phyloP scores from a whole-genome alignment of 140 eudicot genomes.

The Ambrosia hybrid region DNA sequence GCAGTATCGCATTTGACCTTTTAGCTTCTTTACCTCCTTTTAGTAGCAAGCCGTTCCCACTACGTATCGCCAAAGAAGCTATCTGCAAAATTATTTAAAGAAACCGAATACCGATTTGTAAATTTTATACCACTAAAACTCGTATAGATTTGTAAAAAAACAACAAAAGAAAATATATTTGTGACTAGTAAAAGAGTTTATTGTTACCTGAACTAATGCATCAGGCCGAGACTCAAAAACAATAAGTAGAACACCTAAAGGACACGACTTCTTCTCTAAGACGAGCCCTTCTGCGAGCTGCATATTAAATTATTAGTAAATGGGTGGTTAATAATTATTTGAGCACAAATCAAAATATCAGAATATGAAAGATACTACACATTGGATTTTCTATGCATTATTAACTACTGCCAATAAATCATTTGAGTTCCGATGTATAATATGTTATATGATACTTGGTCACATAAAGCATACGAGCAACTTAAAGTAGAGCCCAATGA shows the following conservation, averaged over 20 bases:
- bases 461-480: not conserved
- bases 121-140: not conserved
- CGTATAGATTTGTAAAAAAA: not conserved
- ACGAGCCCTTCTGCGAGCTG: slow-evolving; percentile 87
- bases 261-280: slow-evolving; percentile 77
- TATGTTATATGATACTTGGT: not conserved
- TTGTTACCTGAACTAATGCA: slow-evolving; percentile 84
- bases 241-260: slow-evolving; percentile 85
- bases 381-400: not conserved
- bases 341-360: too few relatives aligned
- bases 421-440: too few relatives aligned
- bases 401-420: not conserved
- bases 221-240: slow-evolving; percentile 97
- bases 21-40: slow-evolving; percentile 97
- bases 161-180: not conserved
- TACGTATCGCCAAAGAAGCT: slow-evolving; percentile 88
- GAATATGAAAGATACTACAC: too few relatives aligned
- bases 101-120: slow-evolving; percentile 2
- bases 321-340: not conserved
- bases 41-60: slow-evolving; percentile 85
- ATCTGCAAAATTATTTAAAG: slow-evolving; percentile 49
- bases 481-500: not conserved
- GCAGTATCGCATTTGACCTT: slow-evolving; percentile 78
- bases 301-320: slow-evolving; percentile 12
- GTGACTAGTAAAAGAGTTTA: slow-evolving; percentile 1